Percentiles rank a stretch among this genome's conserved stretches.
These are phyloP conservation scores for Phalaenopsis hybrid DNA, from an alignment of 116 monocot species.

Conservation along the genomic window DNA sequence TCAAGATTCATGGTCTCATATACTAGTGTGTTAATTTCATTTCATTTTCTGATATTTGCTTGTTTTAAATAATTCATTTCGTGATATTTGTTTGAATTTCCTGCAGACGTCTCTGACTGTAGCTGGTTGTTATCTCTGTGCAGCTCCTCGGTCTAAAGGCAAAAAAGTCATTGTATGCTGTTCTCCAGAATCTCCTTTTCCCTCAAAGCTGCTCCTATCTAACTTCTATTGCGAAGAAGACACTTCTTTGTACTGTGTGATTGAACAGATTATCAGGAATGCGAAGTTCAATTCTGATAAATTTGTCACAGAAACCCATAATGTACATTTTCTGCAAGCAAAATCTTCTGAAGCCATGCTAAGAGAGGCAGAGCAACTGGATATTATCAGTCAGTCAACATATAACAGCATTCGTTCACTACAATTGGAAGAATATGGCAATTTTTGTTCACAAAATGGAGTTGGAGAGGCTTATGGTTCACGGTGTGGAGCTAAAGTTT, in stretches of 20 bases:
- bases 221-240: slow-evolving; percentile 11
- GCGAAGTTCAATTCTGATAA: slow-evolving; percentile 29
- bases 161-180: slow-evolving; percentile 53
- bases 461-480: slow-evolving; percentile 4
- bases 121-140: slow-evolving; percentile 83
- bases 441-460: slow-evolving; percentile 39
- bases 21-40: not conserved
- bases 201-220: slow-evolving; percentile 27
- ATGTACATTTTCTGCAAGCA: slow-evolving; percentile 35
- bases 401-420: slow-evolving; percentile 40
- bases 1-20: not conserved
- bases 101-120: slow-evolving; percentile 87
- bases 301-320: slow-evolving; percentile 13
- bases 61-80: not conserved
- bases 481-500: slow-evolving; percentile 12
- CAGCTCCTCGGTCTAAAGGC: slow-evolving; percentile 81
- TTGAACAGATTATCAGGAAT: slow-evolving; percentile 46
- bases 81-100: not conserved
- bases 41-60: not conserved
- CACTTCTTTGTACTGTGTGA: slow-evolving; percentile 17
- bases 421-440: slow-evolving; percentile 49
- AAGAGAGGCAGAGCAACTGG: slow-evolving; percentile 45
- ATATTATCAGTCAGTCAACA: slow-evolving; percentile 66
- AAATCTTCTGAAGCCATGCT: slow-evolving; percentile 47
- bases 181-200: slow-evolving; percentile 37